These are phyloP conservation scores for Brassica incana DNA, from an alignment of 345 rosid genomes.

Conservation along the genomic window DNA sequence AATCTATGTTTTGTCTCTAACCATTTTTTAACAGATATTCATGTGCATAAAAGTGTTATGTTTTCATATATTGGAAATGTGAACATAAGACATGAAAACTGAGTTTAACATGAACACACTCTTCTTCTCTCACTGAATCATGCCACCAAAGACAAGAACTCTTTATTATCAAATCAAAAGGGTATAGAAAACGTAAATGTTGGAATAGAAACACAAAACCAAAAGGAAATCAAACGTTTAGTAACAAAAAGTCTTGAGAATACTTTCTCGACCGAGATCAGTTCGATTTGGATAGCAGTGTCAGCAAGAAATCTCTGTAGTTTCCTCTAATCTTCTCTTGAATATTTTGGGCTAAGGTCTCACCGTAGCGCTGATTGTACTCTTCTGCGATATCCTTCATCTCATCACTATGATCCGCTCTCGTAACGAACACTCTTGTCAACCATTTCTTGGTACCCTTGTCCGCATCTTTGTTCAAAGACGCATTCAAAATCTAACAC, in stretches of 20 bases:
- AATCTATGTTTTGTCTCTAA: background rate
- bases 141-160: slow-evolving; percentile 10
- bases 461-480: slow-evolving; percentile 53
- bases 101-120: slow-evolving; percentile 4
- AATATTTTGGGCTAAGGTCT: slow-evolving; percentile 48
- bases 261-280: slow-evolving; percentile 25
- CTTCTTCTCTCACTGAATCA: background rate
- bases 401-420: slow-evolving; percentile 57
- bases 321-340: slow-evolving; percentile 64
- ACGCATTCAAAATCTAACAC: slow-evolving; percentile 58
- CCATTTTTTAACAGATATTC: background rate
- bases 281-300: slow-evolving; percentile 50
- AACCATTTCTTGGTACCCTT: slow-evolving; percentile 57
- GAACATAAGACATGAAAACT: background rate
- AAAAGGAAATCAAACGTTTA: background rate
- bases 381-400: slow-evolving; percentile 57
- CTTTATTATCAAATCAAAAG: slow-evolving; percentile 28
- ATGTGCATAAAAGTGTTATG: background rate
- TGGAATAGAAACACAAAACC: slow-evolving; percentile 4
- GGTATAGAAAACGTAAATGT: slow-evolving; percentile 16
- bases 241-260: background rate
- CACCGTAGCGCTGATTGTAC: slow-evolving; percentile 47
- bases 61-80: background rate
- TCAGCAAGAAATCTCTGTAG: slow-evolving; percentile 72
- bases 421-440: slow-evolving; percentile 70